Percentiles rank a stretch among this genome's conserved stretches.
phyloP scores from a whole-genome alignment of 306 rosid genomes.

The Spatholobus suberectus region DNA sequence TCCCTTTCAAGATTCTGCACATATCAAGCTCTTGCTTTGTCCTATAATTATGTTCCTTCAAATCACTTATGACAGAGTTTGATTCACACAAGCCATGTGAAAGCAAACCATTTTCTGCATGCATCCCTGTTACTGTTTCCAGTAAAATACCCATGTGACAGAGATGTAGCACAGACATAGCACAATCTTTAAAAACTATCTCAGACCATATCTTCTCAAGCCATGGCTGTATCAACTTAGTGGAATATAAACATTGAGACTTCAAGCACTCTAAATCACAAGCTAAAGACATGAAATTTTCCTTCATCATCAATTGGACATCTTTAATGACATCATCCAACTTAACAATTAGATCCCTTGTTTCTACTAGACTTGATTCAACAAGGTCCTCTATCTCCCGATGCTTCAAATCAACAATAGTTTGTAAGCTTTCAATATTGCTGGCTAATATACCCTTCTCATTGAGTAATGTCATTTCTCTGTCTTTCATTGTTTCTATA shows the following conservation, averaged over 20 bases:
- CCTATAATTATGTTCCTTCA: conserved; percentile 77
- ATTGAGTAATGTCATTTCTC: conserved; percentile 48
- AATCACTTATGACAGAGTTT: conserved; percentile 64
- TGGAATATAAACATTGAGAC: conserved; percentile 62
- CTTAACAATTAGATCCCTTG: conserved; percentile 59
- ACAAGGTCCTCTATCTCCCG: conserved; percentile 61
- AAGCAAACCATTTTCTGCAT: conserved; percentile 88
- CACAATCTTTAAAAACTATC: conserved; percentile 82
- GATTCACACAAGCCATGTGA: conserved; percentile 79
- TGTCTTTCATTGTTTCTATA: conserved; percentile 54
- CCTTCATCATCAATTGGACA: conserved; percentile 54
- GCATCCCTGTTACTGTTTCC: conserved; percentile 89
- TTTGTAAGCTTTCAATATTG: conserved; percentile 71
- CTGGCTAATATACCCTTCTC: conserved; percentile 56
- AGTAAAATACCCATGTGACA: conserved; percentile 87
- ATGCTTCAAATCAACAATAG: conserved; percentile 55
- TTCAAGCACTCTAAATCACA: conserved; percentile 62
- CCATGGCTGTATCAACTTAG: conserved; percentile 69
- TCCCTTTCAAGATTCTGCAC: conserved; percentile 80
- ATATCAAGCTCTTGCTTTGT: conserved; percentile 83
- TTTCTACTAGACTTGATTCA: conserved; percentile 60
- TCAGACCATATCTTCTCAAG: conserved; percentile 90
- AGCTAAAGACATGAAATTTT: conserved; percentile 56
- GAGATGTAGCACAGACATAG: conserved; percentile 80
- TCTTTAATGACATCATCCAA: conserved; percentile 66